Evolutionary conservation across 2,329 filamentous ascomycete genomes (phyloP), one percentile per base, ranked within the genome.

Genomic region (Pyricularia grisea): DNA sequence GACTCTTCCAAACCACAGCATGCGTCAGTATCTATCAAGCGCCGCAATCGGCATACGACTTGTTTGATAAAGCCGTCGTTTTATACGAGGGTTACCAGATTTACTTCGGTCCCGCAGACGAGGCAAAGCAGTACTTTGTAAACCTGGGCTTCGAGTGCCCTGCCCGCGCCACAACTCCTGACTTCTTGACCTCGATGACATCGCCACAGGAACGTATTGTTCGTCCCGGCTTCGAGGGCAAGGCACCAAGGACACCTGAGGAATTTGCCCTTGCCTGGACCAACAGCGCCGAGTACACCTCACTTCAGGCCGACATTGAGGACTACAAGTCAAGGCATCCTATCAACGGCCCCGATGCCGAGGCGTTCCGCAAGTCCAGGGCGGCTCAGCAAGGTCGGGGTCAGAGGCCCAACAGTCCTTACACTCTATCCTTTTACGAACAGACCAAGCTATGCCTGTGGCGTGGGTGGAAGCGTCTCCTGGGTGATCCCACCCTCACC

Each of bases 371-470:
- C 71, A 82, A 80, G n/a, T 82, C 81, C 69, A 84, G 80, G 78
- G 78, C 80, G 67, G 81, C 81, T 17, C 84, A 87, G 76, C 86
- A 88, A 76, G 84, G 87, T 72, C 85, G 82, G 75, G 75, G 79
- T 31, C 84, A 86, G 76, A 90, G 92, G 3, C 78, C 84, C 66
- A 87, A 87, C 77, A 96, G 92, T 1, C 93, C 94, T 0, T 97
- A 90, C 78, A 97, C 92, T 0, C 82, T 97, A 55, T 94, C 92
- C 0, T 92, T 90, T 72, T 67, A 70, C 4, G 89, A 94, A 78
- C 94, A 97, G 78, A 79, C 97, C 71, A 77, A 85, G 70, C 87
- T 97, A 14, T 97, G 93, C 77, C 81, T 97, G 66, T 89, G 88
- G 82, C 90, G 94, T 75, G 93, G 92, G 12, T 95, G 90, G 81